Evolutionary conservation across 192 early-diverging fungal genomes (phyloP).

Genomic region (Chytriomyces sp.): DNA sequence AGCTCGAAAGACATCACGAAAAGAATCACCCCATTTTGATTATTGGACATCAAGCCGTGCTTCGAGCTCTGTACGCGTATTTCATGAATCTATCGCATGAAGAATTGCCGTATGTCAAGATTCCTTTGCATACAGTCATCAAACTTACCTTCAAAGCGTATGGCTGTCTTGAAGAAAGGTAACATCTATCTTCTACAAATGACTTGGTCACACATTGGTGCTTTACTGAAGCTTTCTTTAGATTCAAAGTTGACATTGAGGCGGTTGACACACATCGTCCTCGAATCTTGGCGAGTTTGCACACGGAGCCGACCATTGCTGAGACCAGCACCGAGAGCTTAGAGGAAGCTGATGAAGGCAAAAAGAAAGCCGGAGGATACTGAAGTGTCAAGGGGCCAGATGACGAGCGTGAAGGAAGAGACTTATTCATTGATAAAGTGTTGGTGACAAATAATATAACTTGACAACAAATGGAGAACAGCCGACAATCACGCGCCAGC

Average conservation of each 20-base stretch:
- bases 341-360: not conserved
- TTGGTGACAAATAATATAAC: not conserved
- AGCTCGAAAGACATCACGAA: conserved; percentile 89
- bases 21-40: conserved; percentile 85
- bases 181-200: conserved; percentile 35
- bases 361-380: not conserved
- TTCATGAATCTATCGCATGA: conserved; percentile 93
- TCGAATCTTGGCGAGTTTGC: not conserved
- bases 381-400: not conserved
- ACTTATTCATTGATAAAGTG: not conserved
- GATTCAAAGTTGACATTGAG: conserved; percentile 87
- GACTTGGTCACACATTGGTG: not conserved
- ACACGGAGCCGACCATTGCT: not conserved
- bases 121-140: conserved; percentile 97
- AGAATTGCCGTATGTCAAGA: conserved; percentile 97
- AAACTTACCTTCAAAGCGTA: conserved; percentile 97
- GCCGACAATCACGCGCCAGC: not conserved
- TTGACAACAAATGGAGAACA: not conserved
- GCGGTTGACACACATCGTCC: conserved; percentile 95
- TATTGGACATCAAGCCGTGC: conserved; percentile 96
- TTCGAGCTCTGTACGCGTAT: conserved; percentile 97
- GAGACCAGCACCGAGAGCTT: not conserved
- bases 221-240: conserved; percentile 22
- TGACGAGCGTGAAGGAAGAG: not conserved
- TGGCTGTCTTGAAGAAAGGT: conserved; percentile 91